Conservation (phyloP, 345 rosid species). For the Anacardium occidentale region DNA sequence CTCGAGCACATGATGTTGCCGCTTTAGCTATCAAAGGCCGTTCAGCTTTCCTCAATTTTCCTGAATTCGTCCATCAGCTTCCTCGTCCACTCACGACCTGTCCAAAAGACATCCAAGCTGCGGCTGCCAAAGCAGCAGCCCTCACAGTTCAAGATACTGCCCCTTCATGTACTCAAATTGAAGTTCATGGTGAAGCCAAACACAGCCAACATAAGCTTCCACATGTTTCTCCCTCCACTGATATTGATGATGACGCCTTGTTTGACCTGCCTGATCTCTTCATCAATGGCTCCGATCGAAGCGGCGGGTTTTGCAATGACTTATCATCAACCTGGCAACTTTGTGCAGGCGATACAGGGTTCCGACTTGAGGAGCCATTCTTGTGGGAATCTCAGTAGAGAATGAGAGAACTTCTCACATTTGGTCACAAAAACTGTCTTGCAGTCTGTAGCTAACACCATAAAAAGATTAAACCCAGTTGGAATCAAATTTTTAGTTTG, state of each 20-base stretch:
- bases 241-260: slow-evolving; percentile 53
- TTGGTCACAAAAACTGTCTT: slow-evolving; percentile 1
- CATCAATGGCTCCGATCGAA: slow-evolving; percentile 35
- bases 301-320: slow-evolving; percentile 43
- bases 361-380: slow-evolving; percentile 64
- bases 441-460: neutral
- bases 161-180: neutral
- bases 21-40: slow-evolving; percentile 71
- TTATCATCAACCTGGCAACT: slow-evolving; percentile 63
- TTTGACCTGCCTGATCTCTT: slow-evolving; percentile 88
- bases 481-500: neutral
- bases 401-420: neutral
- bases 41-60: slow-evolving; percentile 64
- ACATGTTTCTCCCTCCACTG: slow-evolving; percentile 32
- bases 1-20: slow-evolving; percentile 82
- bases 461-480: slow-evolving; percentile 1
- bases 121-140: slow-evolving; percentile 57
- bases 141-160: slow-evolving; percentile 28
- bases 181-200: slow-evolving; percentile 28
- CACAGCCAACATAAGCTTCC: slow-evolving; percentile 28
- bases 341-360: slow-evolving; percentile 55
- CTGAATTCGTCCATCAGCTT: slow-evolving; percentile 43
- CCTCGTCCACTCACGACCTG: slow-evolving; percentile 52
- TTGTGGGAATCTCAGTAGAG: slow-evolving; percentile 39
- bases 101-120: slow-evolving; percentile 61